Percentiles rank a stretch among this genome's conserved stretches.
Conservation (phyloP, 2,329 filamentous ascomycete genomes). For the Fonsecaea pugnacius region DNA sequence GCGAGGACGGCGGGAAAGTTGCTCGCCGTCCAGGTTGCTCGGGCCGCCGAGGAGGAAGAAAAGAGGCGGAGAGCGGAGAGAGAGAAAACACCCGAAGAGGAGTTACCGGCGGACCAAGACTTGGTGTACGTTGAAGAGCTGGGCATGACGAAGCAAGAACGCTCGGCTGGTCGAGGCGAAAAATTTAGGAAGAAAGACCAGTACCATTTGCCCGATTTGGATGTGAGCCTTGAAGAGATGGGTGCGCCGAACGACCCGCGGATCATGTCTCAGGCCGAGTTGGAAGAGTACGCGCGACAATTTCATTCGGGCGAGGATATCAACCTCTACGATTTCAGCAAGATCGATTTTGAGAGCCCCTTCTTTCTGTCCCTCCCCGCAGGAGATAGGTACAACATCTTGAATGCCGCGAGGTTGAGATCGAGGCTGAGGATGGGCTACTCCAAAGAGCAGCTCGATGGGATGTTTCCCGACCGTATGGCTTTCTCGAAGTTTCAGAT, state of each 20-base stretch:
- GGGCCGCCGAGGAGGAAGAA: constrained; percentile 82
- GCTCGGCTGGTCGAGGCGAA: constrained; percentile 63
- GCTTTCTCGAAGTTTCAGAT: constrained; percentile 97
- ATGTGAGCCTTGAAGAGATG: constrained; percentile 79
- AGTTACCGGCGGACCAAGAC: constrained; percentile 68
- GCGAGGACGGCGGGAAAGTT: constrained; percentile 87
- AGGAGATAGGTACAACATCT: constrained; percentile 92
- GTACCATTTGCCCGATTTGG: constrained; percentile 89
- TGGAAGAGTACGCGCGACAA: constrained; percentile 90
- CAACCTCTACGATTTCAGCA: constrained; percentile 88
- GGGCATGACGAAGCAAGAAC: constrained; percentile 77
- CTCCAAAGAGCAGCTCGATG: constrained; percentile 92
- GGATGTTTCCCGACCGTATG: constrained; percentile 98
- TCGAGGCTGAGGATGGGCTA: constrained; percentile 93
- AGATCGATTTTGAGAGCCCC: constrained; percentile 95
- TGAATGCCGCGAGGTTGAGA: constrained; percentile 87
- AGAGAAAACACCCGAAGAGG: constrained; percentile 57
- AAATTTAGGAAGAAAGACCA: constrained; percentile 86
- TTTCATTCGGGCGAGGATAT: constrained; percentile 93
- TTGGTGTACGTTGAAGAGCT: constrained; percentile 91
- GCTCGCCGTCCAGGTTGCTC: constrained; percentile 91
- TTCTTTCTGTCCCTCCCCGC: constrained; percentile 92
- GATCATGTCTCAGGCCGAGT: constrained; percentile 92
- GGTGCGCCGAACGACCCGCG: constrained; percentile 87
- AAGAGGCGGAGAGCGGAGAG: constrained; percentile 61